Conservation (phyloP, 1,284 basidiomycete genomes). For the Cutaneotrichosporon cavernicola region DNA sequence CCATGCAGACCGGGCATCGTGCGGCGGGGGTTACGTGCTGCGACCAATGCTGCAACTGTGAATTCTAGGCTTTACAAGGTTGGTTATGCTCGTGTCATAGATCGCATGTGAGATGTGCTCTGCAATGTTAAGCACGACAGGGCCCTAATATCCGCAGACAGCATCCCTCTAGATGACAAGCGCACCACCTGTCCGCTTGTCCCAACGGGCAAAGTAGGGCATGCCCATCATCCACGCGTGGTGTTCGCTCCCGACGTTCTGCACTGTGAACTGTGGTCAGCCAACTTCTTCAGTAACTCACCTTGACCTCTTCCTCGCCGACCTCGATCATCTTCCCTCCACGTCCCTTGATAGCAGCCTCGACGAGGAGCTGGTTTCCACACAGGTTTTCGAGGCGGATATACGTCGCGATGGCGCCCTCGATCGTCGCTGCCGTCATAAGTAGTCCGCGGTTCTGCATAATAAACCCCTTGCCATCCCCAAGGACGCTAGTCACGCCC, state of each 20-base stretch:
- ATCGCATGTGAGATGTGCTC: no score
- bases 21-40: neutral
- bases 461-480: slow-evolving; percentile 29
- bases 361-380: slow-evolving; percentile 30
- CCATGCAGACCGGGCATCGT: neutral
- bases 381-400: slow-evolving; percentile 33
- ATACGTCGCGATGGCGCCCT: slow-evolving; percentile 31
- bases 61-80: neutral
- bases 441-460: slow-evolving; percentile 33
- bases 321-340: slow-evolving; percentile 30
- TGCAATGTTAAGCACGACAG: no score
- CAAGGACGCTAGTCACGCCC: slow-evolving; percentile 15
- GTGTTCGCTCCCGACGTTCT: slow-evolving; percentile 33
- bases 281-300: slow-evolving; percentile 8
- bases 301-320: slow-evolving; percentile 32
- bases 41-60: neutral
- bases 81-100: no score
- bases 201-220: slow-evolving; percentile 29
- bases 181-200: slow-evolving; percentile 17
- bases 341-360: slow-evolving; percentile 30
- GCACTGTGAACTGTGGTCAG: slow-evolving; percentile 28
- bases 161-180: slow-evolving; percentile 3
- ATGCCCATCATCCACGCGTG: slow-evolving; percentile 37
- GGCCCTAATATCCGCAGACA: neutral
- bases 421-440: slow-evolving; percentile 29